Conservation (phyloP, 805 yeast genomes). For the Candida railenensis region DNA sequence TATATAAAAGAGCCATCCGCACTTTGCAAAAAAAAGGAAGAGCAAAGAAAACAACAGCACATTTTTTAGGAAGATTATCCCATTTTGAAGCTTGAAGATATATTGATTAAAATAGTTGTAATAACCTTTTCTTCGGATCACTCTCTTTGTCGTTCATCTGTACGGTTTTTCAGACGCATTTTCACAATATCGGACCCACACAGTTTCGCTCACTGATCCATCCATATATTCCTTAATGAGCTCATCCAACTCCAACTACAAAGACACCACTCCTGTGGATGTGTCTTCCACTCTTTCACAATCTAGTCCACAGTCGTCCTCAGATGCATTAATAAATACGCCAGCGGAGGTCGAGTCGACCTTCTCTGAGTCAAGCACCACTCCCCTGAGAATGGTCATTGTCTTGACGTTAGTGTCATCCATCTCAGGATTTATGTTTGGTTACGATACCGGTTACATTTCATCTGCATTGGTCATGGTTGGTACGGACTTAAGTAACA, state of each 20-base stretch:
- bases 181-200: no score
- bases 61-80: no score
- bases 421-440: constrained; percentile 94
- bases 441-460: constrained; percentile 96
- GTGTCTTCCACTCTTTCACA: constrained; percentile 2
- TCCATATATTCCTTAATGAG: no score
- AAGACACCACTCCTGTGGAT: constrained; percentile 1
- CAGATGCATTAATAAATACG: constrained; percentile 1
- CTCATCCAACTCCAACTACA: no score
- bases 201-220: no score
- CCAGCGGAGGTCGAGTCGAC: background rate
- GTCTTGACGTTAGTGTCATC: constrained; percentile 75
- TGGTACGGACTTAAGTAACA: constrained; percentile 67
- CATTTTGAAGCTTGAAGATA: no score
- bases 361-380: constrained; percentile 19
- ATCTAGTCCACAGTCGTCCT: constrained; percentile 1
- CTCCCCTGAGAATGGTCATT: constrained; percentile 63
- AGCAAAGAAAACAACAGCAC: background rate
- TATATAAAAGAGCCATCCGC: background rate
- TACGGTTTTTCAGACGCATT: no score
- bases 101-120: no score
- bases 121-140: no score
- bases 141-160: no score
- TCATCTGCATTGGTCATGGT: constrained; percentile 89
- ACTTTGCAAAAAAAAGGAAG: no score